phyloP scores from a whole-genome alignment of 495 filamentous ascomycete species.

The Darksidea phi region DNA sequence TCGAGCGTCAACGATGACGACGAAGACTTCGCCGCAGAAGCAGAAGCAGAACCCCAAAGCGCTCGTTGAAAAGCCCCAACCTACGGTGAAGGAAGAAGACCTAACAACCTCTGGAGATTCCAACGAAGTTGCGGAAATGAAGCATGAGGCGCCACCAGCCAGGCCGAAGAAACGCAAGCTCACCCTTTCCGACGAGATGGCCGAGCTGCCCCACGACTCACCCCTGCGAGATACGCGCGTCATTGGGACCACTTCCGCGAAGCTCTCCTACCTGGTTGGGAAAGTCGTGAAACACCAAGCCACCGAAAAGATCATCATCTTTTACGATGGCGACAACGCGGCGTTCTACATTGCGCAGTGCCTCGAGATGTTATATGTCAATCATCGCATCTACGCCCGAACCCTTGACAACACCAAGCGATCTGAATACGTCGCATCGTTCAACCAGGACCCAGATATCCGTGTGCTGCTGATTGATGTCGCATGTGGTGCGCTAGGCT shows the following conservation, averaged over 20 bases:
- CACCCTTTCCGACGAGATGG: conserved; percentile 20
- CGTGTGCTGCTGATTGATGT: conserved; percentile 90
- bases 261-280: conserved; percentile 82
- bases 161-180: conserved; percentile 29
- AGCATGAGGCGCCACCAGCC: background rate
- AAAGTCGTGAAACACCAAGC: conserved; percentile 63
- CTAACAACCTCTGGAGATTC: background rate
- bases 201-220: conserved; percentile 46
- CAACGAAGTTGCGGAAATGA: background rate
- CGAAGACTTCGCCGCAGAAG: conserved; percentile 20
- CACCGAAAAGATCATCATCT: conserved; percentile 83
- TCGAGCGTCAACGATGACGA: background rate
- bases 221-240: conserved; percentile 62
- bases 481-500: conserved; percentile 77
- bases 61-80: background rate
- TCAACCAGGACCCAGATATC: conserved; percentile 62
- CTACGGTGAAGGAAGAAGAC: background rate
- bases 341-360: conserved; percentile 70
- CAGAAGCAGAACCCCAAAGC: background rate
- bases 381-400: conserved; percentile 66
- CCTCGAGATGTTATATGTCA: conserved; percentile 58
- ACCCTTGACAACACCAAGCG: conserved; percentile 59
- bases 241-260: conserved; percentile 78
- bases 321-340: conserved; percentile 84
- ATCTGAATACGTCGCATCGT: conserved; percentile 71